Evolutionary conservation across 305 asterid species (phyloP), one percentile per base, ranked within the genome.

Genomic region (Fraxinus xanthoxyloides): DNA sequence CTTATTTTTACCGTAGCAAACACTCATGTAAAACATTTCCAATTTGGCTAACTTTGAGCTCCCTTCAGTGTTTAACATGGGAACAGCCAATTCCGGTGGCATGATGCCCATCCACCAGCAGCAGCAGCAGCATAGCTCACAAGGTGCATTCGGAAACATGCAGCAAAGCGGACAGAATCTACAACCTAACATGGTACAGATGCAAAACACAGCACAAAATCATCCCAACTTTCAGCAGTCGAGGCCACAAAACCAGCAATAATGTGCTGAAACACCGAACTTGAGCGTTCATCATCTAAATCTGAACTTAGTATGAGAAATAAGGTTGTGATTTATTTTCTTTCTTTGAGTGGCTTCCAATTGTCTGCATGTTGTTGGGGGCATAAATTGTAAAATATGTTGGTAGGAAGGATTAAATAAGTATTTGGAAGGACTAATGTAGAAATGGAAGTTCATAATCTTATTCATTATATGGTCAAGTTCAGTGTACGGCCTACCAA

Each of bases 201-300:
- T 92, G 86, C 98, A 93, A 84, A 94, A 90, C 86, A 76, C 90
- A 3, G 82, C 84, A 17, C 98, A 92, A 87, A 94, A 86, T 72
- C 98, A 91, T 80, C 90, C 95, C 74, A 92, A 89, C 89, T 92
- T 91, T 85, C 98, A 95, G 85, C 99, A 91, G 86, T 97, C 92
- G 88, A 86, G 98, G 84, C 92, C 95, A 13, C 99, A 92, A 84
- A 93, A 91, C 89, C 95, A 93, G 80, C 91, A 95, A 85, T 87
- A 88, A 88, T 56, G 35, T 43, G n/a, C 21, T 75, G 23, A 38
- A 38, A 30, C 10, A 1, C 4, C 59, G 8, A 13, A 23, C 77
- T 54, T 74, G 65, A 31, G 63, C 17, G 54, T 26, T 51, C 69
- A 23, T 70, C 15, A 8, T 70, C 74, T 12, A 24, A 5, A 0